Conservation (phyloP, 805 yeast species). For the Phaffomyces antillensis region DNA sequence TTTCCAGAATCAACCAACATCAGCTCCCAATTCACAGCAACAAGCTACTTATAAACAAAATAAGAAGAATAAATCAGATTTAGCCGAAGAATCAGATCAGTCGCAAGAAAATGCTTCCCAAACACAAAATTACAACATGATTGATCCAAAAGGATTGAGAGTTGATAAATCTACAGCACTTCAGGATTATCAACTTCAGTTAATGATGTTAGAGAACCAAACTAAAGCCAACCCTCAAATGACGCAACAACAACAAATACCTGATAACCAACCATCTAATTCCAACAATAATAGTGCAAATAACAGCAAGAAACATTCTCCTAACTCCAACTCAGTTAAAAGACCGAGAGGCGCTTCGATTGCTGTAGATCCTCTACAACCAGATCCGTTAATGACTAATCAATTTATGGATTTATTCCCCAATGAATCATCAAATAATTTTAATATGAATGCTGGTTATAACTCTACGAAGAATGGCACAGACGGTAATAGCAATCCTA, state of each 20-base stretch:
- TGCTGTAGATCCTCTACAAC: conserved; percentile 22
- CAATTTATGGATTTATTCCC: conserved; percentile 21
- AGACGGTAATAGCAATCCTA: background rate
- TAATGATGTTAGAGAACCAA: conserved; percentile 68
- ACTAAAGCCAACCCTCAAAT: conserved; percentile 34
- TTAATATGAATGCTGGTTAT: background rate
- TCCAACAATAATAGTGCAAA: background rate
- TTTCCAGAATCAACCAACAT: background rate
- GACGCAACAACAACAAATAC: background rate
- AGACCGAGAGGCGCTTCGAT: conserved; percentile 12
- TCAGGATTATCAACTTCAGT: conserved; percentile 76
- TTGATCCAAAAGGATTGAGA: conserved; percentile 12
- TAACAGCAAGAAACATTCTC: background rate
- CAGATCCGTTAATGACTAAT: conserved; percentile 14
- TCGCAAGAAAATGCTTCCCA: background rate
- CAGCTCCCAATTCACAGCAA: background rate
- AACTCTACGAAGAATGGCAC: background rate
- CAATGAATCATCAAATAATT: conserved; percentile 6
- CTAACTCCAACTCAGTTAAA: background rate
- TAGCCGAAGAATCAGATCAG: background rate
- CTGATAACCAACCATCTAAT: background rate
- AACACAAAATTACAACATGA: background rate
- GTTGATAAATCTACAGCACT: conserved; percentile 40
- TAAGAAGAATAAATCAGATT: background rate
- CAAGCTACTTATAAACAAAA: background rate